Evolutionary conservation across 495 filamentous ascomycete genomes (phyloP).

Genomic region (Cryomyces minteri): DNA sequence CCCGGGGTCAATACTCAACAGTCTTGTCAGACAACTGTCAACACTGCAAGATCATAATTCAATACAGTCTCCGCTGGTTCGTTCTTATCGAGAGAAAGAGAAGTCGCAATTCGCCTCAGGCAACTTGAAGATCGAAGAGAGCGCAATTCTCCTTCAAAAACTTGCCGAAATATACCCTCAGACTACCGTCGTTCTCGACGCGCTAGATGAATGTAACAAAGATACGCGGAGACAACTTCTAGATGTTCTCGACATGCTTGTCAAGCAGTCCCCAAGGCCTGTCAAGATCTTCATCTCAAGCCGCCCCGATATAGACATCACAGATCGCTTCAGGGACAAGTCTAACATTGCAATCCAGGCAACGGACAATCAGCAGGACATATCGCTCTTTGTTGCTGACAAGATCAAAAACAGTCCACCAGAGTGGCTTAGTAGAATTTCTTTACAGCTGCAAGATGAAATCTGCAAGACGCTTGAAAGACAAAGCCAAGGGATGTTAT

Average conservation of each 20-base stretch:
- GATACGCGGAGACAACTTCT: not conserved
- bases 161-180: not conserved
- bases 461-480: not conserved
- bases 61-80: not conserved
- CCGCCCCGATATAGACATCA: constrained; percentile 22
- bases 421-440: not conserved
- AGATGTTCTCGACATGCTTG: constrained; percentile 3
- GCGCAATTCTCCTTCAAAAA: not conserved
- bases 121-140: not conserved
- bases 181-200: constrained; percentile 4
- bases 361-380: constrained; percentile 14
- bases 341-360: constrained; percentile 22
- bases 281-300: constrained; percentile 29
- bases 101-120: not conserved
- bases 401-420: constrained; percentile 1
- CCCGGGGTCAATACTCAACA: constrained; percentile 19
- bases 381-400: constrained; percentile 11
- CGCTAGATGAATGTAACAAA: constrained; percentile 1
- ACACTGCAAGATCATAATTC: not conserved
- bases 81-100: not conserved
- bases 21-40: constrained; percentile 22
- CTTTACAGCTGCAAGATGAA: not conserved
- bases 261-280: constrained; percentile 10
- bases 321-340: constrained; percentile 5
- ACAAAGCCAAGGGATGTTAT: not conserved